phyloP scores from a whole-genome alignment of 2,329 filamentous ascomycete genomes.

The Mollisia scopiformis region DNA sequence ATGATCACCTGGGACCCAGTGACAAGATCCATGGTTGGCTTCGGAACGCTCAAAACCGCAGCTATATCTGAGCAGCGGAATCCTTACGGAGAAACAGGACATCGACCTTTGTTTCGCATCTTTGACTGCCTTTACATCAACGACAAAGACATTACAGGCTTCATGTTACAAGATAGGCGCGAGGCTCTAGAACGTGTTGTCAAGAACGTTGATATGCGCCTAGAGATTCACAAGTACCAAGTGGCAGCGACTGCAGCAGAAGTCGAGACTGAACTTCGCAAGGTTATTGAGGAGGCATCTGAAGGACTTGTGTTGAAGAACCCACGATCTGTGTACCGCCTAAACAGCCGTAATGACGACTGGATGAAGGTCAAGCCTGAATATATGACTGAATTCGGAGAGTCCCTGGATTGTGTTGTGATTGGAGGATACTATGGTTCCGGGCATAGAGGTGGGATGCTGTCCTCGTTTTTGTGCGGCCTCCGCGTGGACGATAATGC shows the following conservation, averaged over 20 bases:
- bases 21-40: constrained; percentile 81
- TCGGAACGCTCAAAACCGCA: constrained; percentile 92
- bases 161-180: constrained; percentile 80
- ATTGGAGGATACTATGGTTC: constrained; percentile 93
- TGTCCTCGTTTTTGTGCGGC: constrained; percentile 91
- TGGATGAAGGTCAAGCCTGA: constrained; percentile 99
- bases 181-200: constrained; percentile 75
- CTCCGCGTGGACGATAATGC: constrained; percentile 74
- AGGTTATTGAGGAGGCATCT: constrained; percentile 82
- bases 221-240: constrained; percentile 80
- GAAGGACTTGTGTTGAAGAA: constrained; percentile 96
- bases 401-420: constrained; percentile 86
- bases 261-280: constrained; percentile 78
- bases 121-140: constrained; percentile 95
- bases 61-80: constrained; percentile 80
- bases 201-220: constrained; percentile 68
- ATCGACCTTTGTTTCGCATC: constrained; percentile 78
- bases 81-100: constrained; percentile 60
- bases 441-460: constrained; percentile 77
- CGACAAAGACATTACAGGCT: constrained; percentile 75
- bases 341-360: constrained; percentile 90
- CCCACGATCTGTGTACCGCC: constrained; percentile 79
- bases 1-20: constrained; percentile 98
- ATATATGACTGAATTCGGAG: constrained; percentile 96
- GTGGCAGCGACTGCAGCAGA: constrained; percentile 68